phyloP scores from a whole-genome alignment of 2,329 filamentous ascomycete genomes.

The Huntiella abstrusa region DNA sequence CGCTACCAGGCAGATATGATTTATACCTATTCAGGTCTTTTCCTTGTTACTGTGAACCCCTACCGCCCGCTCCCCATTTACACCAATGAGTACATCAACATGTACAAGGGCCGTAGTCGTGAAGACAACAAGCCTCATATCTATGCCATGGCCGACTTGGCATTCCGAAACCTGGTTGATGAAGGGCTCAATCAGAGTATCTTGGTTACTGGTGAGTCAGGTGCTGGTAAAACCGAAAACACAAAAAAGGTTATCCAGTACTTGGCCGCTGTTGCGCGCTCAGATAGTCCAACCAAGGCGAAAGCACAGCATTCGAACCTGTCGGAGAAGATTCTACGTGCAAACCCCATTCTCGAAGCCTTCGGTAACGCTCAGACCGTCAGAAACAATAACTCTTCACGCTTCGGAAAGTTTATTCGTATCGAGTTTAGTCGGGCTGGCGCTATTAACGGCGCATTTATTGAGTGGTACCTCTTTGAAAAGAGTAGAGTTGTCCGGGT shows the following conservation, averaged over 20 bases:
- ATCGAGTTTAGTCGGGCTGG: constrained; percentile 83
- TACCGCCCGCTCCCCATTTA: constrained; percentile 93
- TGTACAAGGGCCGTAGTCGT: constrained; percentile 81
- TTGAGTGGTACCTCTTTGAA: constrained; percentile 95
- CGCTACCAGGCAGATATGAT: constrained; percentile 92
- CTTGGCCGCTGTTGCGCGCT: constrained; percentile 77
- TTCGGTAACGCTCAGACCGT: constrained; percentile 98
- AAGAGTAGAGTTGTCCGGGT: constrained; percentile 93
- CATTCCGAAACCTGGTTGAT: constrained; percentile 86
- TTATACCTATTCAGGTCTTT: constrained; percentile 94
- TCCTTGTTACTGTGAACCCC: constrained; percentile 91
- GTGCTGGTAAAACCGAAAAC: constrained; percentile 95
- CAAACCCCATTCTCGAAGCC: constrained; percentile 92
- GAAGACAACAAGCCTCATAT: constrained; percentile 97
- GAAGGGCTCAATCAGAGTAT: constrained; percentile 96
- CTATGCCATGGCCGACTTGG: constrained; percentile 91
- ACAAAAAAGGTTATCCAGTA: constrained; percentile 99
- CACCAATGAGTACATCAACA: constrained; percentile 88
- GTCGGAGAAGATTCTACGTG: constrained; percentile 87
- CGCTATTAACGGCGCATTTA: constrained; percentile 86
- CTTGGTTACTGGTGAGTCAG: constrained; percentile 91
- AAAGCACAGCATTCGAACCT: constrained; percentile 56
- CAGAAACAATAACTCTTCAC: constrained; percentile 92
- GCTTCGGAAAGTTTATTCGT: constrained; percentile 96
- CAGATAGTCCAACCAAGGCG: constrained; percentile 50